Conservation (phyloP, 441 rosid species). For the Lagerstroemia fauriei region DNA sequence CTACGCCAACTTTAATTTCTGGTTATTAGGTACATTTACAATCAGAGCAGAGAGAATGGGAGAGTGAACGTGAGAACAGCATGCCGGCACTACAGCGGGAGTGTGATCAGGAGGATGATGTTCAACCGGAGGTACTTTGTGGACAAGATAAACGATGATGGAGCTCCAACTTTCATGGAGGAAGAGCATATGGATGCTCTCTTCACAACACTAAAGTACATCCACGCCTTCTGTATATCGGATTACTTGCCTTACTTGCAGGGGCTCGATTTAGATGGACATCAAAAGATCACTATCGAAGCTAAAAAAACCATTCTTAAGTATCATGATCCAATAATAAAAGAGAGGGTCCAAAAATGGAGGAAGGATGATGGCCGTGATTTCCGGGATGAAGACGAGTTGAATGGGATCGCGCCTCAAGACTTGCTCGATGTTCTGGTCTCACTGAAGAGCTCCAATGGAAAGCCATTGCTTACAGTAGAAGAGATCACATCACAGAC, state of each 20-base stretch:
- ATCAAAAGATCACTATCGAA: conserved; percentile 41
- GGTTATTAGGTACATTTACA: neutral
- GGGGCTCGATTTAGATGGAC: conserved; percentile 58
- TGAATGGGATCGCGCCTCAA: conserved; percentile 14
- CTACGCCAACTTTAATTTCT: neutral
- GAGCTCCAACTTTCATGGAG: conserved; percentile 51
- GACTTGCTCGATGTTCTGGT: conserved; percentile 57
- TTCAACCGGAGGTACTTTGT: neutral
- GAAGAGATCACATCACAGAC: conserved; percentile 58
- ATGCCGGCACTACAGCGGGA: neutral
- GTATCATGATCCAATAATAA: conserved; percentile 51
- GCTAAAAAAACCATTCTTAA: conserved; percentile 35
- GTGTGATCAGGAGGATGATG: neutral
- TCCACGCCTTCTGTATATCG: conserved; percentile 50
- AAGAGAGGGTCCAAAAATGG: conserved; percentile 51
- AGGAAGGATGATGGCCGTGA: neutral
- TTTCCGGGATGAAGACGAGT: conserved; percentile 5
- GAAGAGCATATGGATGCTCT: conserved; percentile 49
- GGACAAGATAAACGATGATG: conserved; percentile 26
- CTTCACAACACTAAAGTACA: conserved; percentile 36
- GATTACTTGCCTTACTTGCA: conserved; percentile 54
- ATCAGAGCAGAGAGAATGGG: neutral
- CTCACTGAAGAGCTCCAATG: conserved; percentile 34
- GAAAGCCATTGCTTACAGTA: conserved; percentile 36
- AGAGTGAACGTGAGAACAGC: conserved; percentile 6